Percentiles rank a stretch among this genome's conserved stretches.
phyloP scores from a whole-genome alignment of 1,139 yeast genomes.

The Candida sojae region DNA sequence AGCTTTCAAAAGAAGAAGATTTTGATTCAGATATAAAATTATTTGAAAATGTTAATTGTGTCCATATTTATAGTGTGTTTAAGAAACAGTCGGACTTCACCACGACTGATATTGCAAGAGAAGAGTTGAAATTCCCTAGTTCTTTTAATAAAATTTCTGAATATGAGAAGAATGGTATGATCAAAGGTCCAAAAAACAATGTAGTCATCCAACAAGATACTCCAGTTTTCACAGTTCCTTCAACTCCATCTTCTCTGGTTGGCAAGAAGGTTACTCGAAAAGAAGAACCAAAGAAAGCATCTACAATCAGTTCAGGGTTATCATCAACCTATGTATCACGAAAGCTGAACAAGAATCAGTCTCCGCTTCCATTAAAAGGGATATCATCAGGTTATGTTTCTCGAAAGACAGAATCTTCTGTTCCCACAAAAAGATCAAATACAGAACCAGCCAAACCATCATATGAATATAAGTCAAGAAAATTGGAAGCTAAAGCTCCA shows the following conservation, averaged over 20 bases:
- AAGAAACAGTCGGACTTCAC: slow-evolving; percentile 19
- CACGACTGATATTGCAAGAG: slow-evolving; percentile 28
- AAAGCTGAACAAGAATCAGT: slow-evolving; percentile 15
- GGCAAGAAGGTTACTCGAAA: neutral
- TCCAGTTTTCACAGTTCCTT: slow-evolving; percentile 1
- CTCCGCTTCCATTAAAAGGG: slow-evolving; percentile 2
- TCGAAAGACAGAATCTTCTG: slow-evolving; percentile 20
- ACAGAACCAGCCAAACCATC: slow-evolving; percentile 16
- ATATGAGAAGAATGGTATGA: slow-evolving; percentile 33
- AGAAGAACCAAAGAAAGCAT: slow-evolving; percentile 6
- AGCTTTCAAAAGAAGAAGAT: slow-evolving; percentile 20
- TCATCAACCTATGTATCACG: slow-evolving; percentile 31
- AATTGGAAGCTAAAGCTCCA: slow-evolving; percentile 30
- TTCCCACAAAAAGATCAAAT: slow-evolving; percentile 13
- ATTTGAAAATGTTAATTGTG: slow-evolving; percentile 24
- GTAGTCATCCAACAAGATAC: slow-evolving; percentile 6
- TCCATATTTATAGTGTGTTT: slow-evolving; percentile 36
- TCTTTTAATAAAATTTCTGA: slow-evolving; percentile 19
- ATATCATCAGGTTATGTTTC: slow-evolving; percentile 21
- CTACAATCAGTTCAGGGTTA: slow-evolving; percentile 20
- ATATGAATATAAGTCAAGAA: slow-evolving; percentile 44
- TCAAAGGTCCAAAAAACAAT: slow-evolving; percentile 33
- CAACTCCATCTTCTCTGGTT: neutral
- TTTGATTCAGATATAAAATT: slow-evolving; percentile 18
- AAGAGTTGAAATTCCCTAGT: slow-evolving; percentile 26